phyloP scores from a whole-genome alignment of 805 yeast genomes.

The Candida anglica region DNA sequence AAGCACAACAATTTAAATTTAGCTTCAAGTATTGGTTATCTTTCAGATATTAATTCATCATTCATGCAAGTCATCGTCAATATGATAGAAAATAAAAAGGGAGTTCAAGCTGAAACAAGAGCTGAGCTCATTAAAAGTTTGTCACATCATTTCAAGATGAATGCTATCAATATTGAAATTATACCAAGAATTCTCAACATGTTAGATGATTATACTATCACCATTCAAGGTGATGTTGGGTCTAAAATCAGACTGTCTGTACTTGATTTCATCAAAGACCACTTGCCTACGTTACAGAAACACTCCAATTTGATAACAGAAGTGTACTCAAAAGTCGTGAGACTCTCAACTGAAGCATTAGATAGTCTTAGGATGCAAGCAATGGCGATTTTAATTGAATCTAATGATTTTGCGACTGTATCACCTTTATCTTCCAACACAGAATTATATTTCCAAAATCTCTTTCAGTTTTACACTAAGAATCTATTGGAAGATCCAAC shows the following conservation, averaged over 20 bases:
- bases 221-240: constrained; percentile 92
- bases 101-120: constrained; percentile 28
- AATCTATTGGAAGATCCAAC: no score
- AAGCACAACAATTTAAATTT: no score
- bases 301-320: no score
- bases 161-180: constrained; percentile 2
- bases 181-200: constrained; percentile 33
- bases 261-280: no score
- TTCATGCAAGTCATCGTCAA: neutral
- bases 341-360: constrained; percentile 63
- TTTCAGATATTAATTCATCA: neutral
- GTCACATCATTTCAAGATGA: constrained; percentile 10
- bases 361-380: constrained; percentile 49
- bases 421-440: no score
- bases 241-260: constrained; percentile 64
- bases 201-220: constrained; percentile 73
- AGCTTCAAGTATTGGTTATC: no score
- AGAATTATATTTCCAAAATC: no score
- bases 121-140: constrained; percentile 21
- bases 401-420: no score
- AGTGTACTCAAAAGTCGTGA: no score
- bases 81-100: neutral
- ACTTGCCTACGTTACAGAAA: no score
- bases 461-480: no score
- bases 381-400: constrained; percentile 11